Evolutionary conservation across 1,284 basidiomycete genomes (phyloP).

Genomic region (Ceratobasidium theobromae): DNA sequence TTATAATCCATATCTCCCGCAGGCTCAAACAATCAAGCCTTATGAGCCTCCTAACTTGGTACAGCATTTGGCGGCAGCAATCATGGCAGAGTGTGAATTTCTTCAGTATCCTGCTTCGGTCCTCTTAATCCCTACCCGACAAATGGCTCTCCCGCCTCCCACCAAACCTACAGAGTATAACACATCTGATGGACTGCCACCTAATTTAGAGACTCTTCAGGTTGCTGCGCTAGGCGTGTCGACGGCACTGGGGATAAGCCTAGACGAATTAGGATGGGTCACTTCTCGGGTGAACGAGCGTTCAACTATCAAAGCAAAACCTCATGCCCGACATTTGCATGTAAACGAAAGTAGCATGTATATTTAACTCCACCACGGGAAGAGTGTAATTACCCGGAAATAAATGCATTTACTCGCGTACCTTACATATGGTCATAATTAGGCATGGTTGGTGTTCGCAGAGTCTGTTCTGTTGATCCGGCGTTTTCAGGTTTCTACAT

Average conservation of each 20-base stretch:
- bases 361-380: too few relatives aligned
- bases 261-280: constrained; percentile 1
- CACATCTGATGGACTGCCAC: neutral
- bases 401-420: too few relatives aligned
- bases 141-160: constrained; percentile 5
- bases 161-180: neutral
- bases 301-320: neutral
- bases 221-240: neutral
- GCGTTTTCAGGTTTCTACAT: too few relatives aligned
- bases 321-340: neutral
- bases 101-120: neutral
- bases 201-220: neutral
- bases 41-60: constrained; percentile 30
- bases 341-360: constrained; percentile 32
- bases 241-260: neutral
- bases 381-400: too few relatives aligned
- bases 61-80: constrained; percentile 29
- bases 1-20: neutral
- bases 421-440: too few relatives aligned
- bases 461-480: too few relatives aligned
- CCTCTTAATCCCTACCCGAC: neutral
- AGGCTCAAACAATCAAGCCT: neutral
- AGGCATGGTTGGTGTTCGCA: too few relatives aligned
- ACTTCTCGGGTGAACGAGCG: neutral
- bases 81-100: constrained; percentile 31